A percentile compares a stretch with the other conserved stretches of the same genome.
These are phyloP conservation scores for Pseudogymnoascus sp. DNA, from an alignment of 2,329 filamentous ascomycete genomes.

Conservation along the genomic window DNA sequence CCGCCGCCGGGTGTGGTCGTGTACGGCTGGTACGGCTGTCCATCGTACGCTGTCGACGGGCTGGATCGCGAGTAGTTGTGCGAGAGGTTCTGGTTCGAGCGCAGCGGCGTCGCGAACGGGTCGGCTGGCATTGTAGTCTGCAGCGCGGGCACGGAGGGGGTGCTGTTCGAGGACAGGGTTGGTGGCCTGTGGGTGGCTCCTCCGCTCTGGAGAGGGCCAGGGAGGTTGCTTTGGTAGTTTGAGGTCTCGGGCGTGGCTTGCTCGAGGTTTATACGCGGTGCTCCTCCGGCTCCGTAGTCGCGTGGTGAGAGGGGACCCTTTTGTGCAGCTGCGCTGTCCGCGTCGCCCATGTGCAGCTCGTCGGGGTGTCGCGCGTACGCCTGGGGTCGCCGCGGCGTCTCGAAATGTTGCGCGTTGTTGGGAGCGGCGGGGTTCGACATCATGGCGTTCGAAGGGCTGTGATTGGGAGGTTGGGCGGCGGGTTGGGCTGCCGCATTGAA, in stretches of 20 bases:
- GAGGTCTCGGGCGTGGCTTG: conserved; percentile 43
- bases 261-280: conserved; percentile 53
- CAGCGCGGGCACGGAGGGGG: conserved; percentile 51
- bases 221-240: conserved; percentile 45
- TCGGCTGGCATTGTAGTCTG: conserved; percentile 44
- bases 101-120: conserved; percentile 57
- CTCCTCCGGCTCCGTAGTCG: conserved; percentile 40
- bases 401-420: conserved; percentile 41
- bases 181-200: conserved; percentile 41
- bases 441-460: conserved; percentile 17
- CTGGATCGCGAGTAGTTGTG: conserved; percentile 82
- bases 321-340: conserved; percentile 31
- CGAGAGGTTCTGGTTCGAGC: conserved; percentile 56
- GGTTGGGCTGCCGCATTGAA: conserved; percentile 28
- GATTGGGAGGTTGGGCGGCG: conserved; percentile 24
- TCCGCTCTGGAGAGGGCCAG: conserved; percentile 54
- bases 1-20: conserved; percentile 59
- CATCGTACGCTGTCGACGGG: conserved; percentile 57
- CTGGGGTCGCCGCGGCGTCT: conserved; percentile 42
- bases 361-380: conserved; percentile 44
- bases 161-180: conserved; percentile 47
- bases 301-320: conserved; percentile 31
- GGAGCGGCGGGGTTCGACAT: conserved; percentile 26
- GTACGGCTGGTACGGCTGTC: conserved; percentile 47
- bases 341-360: conserved; percentile 44